Percentiles rank a stretch among this genome's conserved stretches.
phyloP scores from a whole-genome alignment of 768 basidiomycete genomes.

The Ramaria sp. region DNA sequence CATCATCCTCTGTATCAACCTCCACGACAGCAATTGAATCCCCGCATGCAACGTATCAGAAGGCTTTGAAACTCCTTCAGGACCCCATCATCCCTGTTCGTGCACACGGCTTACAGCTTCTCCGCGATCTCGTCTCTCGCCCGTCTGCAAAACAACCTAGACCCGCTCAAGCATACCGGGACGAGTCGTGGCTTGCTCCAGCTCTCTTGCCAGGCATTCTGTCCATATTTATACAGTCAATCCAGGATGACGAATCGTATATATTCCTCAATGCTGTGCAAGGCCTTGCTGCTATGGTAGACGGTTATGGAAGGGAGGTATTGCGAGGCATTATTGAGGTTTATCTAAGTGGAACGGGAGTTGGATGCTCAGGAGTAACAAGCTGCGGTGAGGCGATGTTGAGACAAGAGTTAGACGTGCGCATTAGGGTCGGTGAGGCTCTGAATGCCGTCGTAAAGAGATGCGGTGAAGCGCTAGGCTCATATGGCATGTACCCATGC shows the following conservation, averaged over 20 bases:
- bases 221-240: conserved; percentile 72
- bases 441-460: conserved; percentile 64
- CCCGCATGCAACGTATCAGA: conserved; percentile 66
- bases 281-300: conserved; percentile 79
- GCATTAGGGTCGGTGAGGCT: conserved; percentile 78
- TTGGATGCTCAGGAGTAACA: conserved; percentile 38
- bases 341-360: conserved; percentile 38
- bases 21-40: conserved; percentile 25
- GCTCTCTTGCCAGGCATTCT: conserved; percentile 75
- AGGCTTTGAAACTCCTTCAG: conserved; percentile 77
- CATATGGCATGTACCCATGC: conserved; percentile 42
- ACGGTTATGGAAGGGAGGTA: conserved; percentile 65
- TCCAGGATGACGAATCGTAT: conserved; percentile 93
- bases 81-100: conserved; percentile 91
- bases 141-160: conserved; percentile 15
- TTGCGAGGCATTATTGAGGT: conserved; percentile 52
- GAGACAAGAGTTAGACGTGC: conserved; percentile 53
- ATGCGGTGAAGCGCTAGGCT: conserved; percentile 55
- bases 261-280: conserved; percentile 89
- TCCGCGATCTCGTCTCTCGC: conserved; percentile 63
- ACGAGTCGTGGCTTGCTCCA: conserved; percentile 27
- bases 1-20: conserved; percentile 15
- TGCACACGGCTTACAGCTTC: conserved; percentile 78
- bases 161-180: conserved; percentile 11
- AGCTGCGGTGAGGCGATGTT: conserved; percentile 26